phyloP scores from a whole-genome alignment of 129 eudicot genomes.

The Deinandra increscens region DNA sequence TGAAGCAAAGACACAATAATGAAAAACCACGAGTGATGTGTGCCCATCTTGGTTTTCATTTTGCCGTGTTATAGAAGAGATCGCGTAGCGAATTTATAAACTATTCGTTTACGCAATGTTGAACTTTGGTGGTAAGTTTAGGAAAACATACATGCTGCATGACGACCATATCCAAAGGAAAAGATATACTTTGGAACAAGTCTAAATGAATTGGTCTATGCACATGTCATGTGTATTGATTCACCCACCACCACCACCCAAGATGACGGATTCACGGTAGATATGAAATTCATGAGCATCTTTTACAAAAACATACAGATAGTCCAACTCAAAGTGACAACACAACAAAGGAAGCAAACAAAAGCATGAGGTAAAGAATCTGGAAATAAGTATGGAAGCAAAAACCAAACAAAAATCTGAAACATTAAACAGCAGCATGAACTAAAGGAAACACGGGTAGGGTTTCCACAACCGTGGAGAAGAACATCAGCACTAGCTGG shows the following conservation, averaged over 20 bases:
- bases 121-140: conserved; percentile 16
- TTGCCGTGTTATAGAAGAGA: neutral
- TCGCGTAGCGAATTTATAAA: conserved; percentile 7
- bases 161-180: conserved; percentile 37
- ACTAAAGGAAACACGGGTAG: no score
- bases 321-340: no score
- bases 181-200: conserved; percentile 40
- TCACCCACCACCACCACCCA: conserved; percentile 15
- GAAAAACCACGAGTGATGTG: conserved; percentile 3
- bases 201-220: conserved; percentile 38
- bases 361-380: no score
- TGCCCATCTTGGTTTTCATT: conserved; percentile 12
- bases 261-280: conserved; percentile 16
- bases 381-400: no score
- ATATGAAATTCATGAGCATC: neutral
- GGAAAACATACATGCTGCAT: conserved; percentile 32
- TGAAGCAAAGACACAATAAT: conserved; percentile 10
- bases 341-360: no score
- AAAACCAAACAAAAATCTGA: no score
- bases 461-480: no score
- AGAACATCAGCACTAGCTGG: no score
- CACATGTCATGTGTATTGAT: conserved; percentile 26
- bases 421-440: no score
- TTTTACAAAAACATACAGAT: no score
- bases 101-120: neutral